Evolutionary conservation across 345 rosid species (phyloP), one percentile per base, ranked within the genome.

Genomic region (Citropsis articulata): DNA sequence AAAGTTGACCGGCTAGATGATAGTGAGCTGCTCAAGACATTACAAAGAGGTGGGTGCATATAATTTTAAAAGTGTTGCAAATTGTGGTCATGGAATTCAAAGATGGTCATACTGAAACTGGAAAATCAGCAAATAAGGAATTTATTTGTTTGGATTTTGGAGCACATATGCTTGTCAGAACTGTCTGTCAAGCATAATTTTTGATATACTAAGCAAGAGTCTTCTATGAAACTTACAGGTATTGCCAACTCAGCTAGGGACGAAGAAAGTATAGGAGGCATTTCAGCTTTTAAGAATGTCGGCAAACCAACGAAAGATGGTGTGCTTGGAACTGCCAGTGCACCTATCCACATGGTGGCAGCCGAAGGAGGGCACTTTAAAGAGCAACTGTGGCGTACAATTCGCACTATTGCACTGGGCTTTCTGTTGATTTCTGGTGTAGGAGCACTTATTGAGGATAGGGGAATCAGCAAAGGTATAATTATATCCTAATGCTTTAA

Each of bases 351-450:
- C 76, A 94, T 90, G 87, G 92, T 91, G 75, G 69, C 95, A 10
- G 77, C 90, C 31, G 98, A 94, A 86, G 92, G 94, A 82, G 92
- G 93, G 69, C 86, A 88, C 71, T 92, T 94, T 78, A 94, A 96
- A 77, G 98, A 94, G 87, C 98, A 94, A 79, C 86, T 96, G 4
- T 94, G 98, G 99, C 94, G 94, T 77, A 94, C 97, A 6, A 75
- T 94, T 85, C 91, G 98, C 31, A 72, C 90, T 24, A 83, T 94
- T 69, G 94, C 91, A 4, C 84, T 94, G 80, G 92, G 90, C 9
- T 94, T 94, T 71, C 83, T 96, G 77, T 81, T 96, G 79, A 91
- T 94, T 77, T 96, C 98, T 85, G 99, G 97, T 79, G 87, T 87
- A 21, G 95, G 97, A 30, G 99, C 99, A 25, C 95, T 94, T 73